phyloP scores from a whole-genome alignment of 2,329 filamentous ascomycete species.

The Stachybotrys chartarum region DNA sequence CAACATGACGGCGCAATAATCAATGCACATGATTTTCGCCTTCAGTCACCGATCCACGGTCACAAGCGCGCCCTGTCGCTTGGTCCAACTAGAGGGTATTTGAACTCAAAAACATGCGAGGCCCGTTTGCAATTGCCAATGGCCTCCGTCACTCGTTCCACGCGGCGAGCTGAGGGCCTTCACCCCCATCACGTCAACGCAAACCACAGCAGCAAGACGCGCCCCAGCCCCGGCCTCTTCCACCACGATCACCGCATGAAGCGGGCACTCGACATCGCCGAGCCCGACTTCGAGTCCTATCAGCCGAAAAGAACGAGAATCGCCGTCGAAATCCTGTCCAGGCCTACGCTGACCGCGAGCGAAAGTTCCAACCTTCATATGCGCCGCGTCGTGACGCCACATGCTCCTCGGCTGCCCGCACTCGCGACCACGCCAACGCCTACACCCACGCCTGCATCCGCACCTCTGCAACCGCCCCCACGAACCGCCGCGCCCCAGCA shows the following conservation, averaged over 20 bases:
- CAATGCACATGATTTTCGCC: constrained; percentile 10
- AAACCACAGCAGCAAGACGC: constrained; percentile 12
- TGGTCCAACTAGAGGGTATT: background rate
- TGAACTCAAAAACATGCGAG: constrained; percentile 27
- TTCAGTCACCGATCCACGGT: background rate
- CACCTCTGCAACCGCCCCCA: constrained; percentile 1
- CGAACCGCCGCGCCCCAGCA: background rate
- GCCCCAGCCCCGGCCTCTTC: constrained; percentile 23
- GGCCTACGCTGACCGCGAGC: constrained; percentile 14
- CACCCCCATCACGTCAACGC: constrained; percentile 23
- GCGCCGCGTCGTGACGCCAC: constrained; percentile 7
- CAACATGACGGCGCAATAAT: constrained; percentile 2
- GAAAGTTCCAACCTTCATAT: constrained; percentile 17
- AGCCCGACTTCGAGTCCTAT: constrained; percentile 36
- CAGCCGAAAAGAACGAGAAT: constrained; percentile 44
- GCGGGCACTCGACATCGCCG: constrained; percentile 36
- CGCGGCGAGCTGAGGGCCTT: constrained; percentile 40
- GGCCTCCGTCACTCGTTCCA: constrained; percentile 46
- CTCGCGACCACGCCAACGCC: constrained; percentile 7
- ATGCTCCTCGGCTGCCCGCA: constrained; percentile 1
- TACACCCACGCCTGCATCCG: constrained; percentile 4
- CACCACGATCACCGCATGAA: constrained; percentile 36
- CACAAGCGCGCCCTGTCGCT: background rate
- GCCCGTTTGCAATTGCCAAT: constrained; percentile 31
- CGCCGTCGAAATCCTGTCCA: constrained; percentile 42